phyloP scores from a whole-genome alignment of 306 rosid species.

The Rosa multiflora region DNA sequence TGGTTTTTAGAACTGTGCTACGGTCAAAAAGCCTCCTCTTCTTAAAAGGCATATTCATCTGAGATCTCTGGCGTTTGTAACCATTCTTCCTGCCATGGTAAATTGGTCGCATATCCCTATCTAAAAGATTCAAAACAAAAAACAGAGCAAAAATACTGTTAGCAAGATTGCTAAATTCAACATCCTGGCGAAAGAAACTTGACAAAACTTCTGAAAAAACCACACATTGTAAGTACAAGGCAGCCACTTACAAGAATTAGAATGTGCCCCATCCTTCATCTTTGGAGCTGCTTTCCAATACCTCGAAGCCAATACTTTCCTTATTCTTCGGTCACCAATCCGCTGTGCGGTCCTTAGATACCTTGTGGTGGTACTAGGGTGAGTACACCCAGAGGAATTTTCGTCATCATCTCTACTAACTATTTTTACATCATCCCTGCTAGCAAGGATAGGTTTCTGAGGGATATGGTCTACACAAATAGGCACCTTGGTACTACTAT shows the following conservation, averaged over 20 bases:
- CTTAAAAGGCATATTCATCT: slow-evolving; percentile 81
- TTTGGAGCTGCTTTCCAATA: slow-evolving; percentile 58
- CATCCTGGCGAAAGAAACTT: slow-evolving; percentile 9
- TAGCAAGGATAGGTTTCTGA: slow-evolving; percentile 43
- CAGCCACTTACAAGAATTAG: slow-evolving; percentile 50
- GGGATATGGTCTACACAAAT: slow-evolving; percentile 40
- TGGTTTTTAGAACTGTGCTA: slow-evolving; percentile 46
- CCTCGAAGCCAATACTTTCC: slow-evolving; percentile 72
- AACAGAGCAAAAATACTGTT: slow-evolving; percentile 10
- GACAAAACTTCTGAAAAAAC: not conserved
- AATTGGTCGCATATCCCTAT: slow-evolving; percentile 50
- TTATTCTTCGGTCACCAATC: slow-evolving; percentile 58
- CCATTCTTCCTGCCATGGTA: slow-evolving; percentile 51
- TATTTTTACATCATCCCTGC: slow-evolving; percentile 60
- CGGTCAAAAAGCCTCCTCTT: slow-evolving; percentile 69
- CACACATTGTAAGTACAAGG: slow-evolving; percentile 8
- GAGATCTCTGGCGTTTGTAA: slow-evolving; percentile 64
- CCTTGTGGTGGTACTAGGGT: slow-evolving; percentile 54
- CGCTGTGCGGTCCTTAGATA: slow-evolving; percentile 48
- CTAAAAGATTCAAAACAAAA: slow-evolving; percentile 38
- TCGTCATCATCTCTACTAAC: slow-evolving; percentile 97
- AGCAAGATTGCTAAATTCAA: slow-evolving; percentile 22
- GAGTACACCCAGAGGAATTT: slow-evolving; percentile 72
- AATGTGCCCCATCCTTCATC: slow-evolving; percentile 44
- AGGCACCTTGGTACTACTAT: slow-evolving; percentile 52